Evolutionary conservation across 495 filamentous ascomycete species (phyloP).

Genomic region (Neurospora sublineolata): DNA sequence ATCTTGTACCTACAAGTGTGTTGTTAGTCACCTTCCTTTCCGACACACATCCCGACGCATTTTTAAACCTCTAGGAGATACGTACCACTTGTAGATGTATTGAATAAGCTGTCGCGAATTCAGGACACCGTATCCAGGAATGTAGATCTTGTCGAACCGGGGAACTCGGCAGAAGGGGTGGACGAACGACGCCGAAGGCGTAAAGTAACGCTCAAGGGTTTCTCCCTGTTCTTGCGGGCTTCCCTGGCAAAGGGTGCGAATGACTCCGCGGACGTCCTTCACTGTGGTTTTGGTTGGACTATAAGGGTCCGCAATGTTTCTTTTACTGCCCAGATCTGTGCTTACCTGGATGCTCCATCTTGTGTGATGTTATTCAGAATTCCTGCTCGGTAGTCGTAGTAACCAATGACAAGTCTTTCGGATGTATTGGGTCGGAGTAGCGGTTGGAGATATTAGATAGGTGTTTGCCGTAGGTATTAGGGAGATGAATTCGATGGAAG

Average conservation of each 20-base stretch:
- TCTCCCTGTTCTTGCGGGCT: slow-evolving; percentile 49
- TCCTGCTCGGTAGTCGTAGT: not conserved
- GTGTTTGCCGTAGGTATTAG: not conserved
- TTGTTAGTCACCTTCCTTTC: not conserved
- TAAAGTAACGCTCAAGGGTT: slow-evolving; percentile 59
- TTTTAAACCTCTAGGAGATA: not conserved
- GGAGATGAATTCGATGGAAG: not conserved
- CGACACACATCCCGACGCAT: not conserved
- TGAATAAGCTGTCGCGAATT: slow-evolving; percentile 50
- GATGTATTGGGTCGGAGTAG: not conserved
- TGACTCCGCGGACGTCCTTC: slow-evolving; percentile 44
- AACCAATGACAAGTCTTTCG: not conserved
- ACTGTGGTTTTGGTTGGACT: slow-evolving; percentile 24
- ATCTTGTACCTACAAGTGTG: slow-evolving; percentile 44
- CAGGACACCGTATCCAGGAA: slow-evolving; percentile 35
- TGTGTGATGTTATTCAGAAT: not conserved
- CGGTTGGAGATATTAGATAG: not conserved
- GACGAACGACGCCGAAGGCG: slow-evolving; percentile 53
- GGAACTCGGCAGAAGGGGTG: slow-evolving; percentile 74
- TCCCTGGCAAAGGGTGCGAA: slow-evolving; percentile 54
- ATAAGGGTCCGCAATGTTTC: not conserved
- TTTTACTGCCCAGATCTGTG: not conserved
- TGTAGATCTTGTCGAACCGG: slow-evolving; percentile 31
- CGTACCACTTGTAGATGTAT: slow-evolving; percentile 66
- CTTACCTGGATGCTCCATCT: slow-evolving; percentile 15